Conservation (phyloP, 2,329 filamentous ascomycete species). For the Sarocladiaceae sp. region DNA sequence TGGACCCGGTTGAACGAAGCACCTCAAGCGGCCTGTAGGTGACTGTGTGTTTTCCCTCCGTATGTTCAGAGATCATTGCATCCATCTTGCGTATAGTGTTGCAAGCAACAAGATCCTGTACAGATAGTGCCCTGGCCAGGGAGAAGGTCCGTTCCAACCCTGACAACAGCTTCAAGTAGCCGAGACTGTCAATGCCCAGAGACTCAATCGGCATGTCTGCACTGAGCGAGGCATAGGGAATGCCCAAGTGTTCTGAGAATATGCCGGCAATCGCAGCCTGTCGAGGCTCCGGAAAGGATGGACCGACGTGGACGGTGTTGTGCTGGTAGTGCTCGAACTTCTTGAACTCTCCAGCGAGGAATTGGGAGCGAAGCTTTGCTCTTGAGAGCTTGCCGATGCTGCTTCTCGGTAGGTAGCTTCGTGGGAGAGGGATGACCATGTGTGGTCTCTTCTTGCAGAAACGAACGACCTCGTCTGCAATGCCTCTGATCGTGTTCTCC, state of each 20-base stretch:
- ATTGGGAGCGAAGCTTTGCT: constrained; percentile 27
- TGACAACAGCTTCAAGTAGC: constrained; percentile 15
- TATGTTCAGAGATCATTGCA: background rate
- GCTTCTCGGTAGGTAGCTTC: constrained; percentile 15
- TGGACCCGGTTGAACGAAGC: constrained; percentile 13
- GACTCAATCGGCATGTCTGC: constrained; percentile 23
- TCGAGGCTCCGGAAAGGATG: constrained; percentile 14
- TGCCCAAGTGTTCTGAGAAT: constrained; percentile 15
- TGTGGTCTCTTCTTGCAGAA: constrained; percentile 8
- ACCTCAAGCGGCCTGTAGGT: no score
- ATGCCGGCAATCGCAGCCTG: constrained; percentile 13
- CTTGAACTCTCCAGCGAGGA: constrained; percentile 24
- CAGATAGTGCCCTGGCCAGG: constrained; percentile 27
- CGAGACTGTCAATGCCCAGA: constrained; percentile 28
- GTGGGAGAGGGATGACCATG: constrained; percentile 10
- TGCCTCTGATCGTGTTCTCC: constrained; percentile 15
- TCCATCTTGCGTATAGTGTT: background rate
- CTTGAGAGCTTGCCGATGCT: constrained; percentile 35
- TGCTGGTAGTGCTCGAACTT: constrained; percentile 12
- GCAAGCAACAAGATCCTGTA: background rate
- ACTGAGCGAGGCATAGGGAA: constrained; percentile 12
- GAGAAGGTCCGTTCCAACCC: constrained; percentile 26
- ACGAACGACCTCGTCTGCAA: constrained; percentile 10
- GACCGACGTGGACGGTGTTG: no score
- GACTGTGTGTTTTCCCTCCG: no score